Conservation (phyloP, 208 protist species). For the Leishmania tarentolae region DNA sequence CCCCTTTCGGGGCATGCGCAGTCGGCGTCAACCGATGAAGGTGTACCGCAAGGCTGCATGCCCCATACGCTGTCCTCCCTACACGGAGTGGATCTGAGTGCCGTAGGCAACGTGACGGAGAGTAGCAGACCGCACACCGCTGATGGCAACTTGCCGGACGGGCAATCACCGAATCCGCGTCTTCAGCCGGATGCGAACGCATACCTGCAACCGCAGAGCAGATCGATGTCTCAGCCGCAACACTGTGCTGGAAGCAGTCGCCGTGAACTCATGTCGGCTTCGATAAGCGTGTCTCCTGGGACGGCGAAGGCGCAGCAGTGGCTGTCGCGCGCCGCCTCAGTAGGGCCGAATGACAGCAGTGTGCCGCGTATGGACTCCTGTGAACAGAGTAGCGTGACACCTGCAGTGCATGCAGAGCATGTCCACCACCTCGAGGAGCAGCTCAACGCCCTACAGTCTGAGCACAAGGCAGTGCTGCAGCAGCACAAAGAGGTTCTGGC, state of each 20-base stretch:
- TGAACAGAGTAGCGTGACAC: neutral
- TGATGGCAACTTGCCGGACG: slow-evolving; percentile 1
- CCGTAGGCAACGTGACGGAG: neutral
- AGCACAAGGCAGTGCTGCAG: slow-evolving; percentile 40
- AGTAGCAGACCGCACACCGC: neutral
- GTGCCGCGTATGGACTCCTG: neutral
- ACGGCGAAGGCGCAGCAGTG: slow-evolving; percentile 20
- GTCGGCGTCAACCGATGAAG: neutral
- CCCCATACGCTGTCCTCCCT: neutral
- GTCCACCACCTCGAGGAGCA: slow-evolving; percentile 35
- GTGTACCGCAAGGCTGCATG: neutral
- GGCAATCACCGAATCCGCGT: slow-evolving; percentile 29
- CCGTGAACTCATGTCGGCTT: neutral
- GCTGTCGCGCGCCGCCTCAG: slow-evolving; percentile 10
- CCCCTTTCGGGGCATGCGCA: neutral
- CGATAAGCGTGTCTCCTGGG: slow-evolving; percentile 6
- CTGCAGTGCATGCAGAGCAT: slow-evolving; percentile 29
- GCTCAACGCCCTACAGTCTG: slow-evolving; percentile 21
- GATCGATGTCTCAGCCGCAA: slow-evolving; percentile 1
- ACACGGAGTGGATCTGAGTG: neutral
- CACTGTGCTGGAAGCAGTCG: neutral
- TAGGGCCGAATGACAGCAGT: neutral
- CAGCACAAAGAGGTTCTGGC: slow-evolving; percentile 39
- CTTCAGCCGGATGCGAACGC: slow-evolving; percentile 4
- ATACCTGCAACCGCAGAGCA: neutral